Percentiles rank a stretch among this genome's conserved stretches.
These are phyloP conservation scores for Globisporangium canariense DNA, from an alignment of 352 stramenopile species.

Conservation along the genomic window DNA sequence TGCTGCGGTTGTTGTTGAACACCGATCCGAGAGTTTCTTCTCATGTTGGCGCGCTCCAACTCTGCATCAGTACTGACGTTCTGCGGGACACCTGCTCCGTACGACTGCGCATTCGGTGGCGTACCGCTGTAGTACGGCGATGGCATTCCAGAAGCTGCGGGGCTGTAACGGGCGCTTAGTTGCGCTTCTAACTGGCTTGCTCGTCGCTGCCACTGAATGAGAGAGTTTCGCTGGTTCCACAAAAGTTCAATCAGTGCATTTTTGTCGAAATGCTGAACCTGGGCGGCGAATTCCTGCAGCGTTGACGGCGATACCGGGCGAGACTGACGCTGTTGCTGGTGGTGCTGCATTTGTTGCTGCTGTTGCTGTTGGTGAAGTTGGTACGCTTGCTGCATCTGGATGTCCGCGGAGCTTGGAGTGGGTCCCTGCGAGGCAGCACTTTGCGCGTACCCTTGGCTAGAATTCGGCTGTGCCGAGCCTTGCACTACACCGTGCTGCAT, in stretches of 20 bases:
- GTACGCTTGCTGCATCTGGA: conserved; percentile 21
- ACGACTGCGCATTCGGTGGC: conserved; percentile 18
- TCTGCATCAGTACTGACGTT: conserved; percentile 43
- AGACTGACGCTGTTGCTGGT: conserved; percentile 28
- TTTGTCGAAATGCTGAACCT: conserved; percentile 70
- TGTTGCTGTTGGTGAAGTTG: conserved; percentile 31
- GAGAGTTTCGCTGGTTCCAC: conserved; percentile 62
- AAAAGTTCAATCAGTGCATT: conserved; percentile 64
- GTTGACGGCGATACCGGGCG: conserved; percentile 20
- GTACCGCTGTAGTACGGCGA: conserved; percentile 43
- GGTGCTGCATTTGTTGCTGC: conserved; percentile 27
- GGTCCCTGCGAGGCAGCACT: background rate
- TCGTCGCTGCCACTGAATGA: conserved; percentile 62
- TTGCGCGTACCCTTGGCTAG: conserved; percentile 11
- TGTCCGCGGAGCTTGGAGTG: conserved; percentile 7
- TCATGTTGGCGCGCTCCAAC: conserved; percentile 40
- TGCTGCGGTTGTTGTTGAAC: conserved; percentile 20
- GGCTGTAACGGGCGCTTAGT: conserved; percentile 23
- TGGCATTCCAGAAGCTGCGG: conserved; percentile 11
- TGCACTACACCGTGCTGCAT: conserved; percentile 14
- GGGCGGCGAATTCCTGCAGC: conserved; percentile 61
- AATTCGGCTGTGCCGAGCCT: background rate
- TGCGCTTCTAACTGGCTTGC: conserved; percentile 52
- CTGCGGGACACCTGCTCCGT: conserved; percentile 21
- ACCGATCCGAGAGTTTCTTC: conserved; percentile 27